phyloP scores from a whole-genome alignment of 495 filamentous ascomycete species.

The Aspergillus bridgeri region DNA sequence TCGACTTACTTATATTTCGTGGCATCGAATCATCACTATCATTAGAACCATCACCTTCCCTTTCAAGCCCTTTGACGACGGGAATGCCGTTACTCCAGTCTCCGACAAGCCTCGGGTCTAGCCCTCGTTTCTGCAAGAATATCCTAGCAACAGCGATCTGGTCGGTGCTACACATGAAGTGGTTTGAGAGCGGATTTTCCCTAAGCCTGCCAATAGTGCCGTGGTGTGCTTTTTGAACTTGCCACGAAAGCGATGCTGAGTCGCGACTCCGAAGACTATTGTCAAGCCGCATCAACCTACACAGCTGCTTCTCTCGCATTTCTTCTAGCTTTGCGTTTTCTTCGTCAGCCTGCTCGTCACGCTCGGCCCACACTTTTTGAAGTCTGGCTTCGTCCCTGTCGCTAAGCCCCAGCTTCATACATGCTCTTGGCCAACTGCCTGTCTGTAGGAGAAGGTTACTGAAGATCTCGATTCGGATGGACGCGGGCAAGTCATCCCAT shows the following conservation, averaged over 20 bases:
- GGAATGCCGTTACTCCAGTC: constrained; percentile 29
- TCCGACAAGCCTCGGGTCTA: constrained; percentile 29
- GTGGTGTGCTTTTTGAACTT: constrained; percentile 20
- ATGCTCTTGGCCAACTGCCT: constrained; percentile 15
- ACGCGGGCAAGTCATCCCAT: constrained; percentile 34
- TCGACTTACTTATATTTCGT: not conserved
- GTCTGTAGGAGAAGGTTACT: constrained; percentile 28
- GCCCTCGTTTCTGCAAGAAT: constrained; percentile 24
- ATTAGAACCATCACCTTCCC: no score
- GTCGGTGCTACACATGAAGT: constrained; percentile 22
- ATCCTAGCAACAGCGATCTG: constrained; percentile 28
- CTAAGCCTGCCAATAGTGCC: constrained; percentile 12
- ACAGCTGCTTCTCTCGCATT: constrained; percentile 34
- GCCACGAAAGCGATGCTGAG: constrained; percentile 17
- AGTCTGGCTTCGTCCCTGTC: constrained; percentile 18
- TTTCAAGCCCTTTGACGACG: not conserved
- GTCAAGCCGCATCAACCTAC: constrained; percentile 26
- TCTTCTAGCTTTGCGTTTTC: constrained; percentile 27
- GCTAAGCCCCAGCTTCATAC: constrained; percentile 26
- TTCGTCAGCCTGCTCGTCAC: constrained; percentile 22
- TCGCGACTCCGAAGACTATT: constrained; percentile 19
- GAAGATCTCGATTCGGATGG: constrained; percentile 36
- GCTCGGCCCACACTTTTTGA: constrained; percentile 11
- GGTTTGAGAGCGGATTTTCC: constrained; percentile 12
- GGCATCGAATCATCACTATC: not conserved